These are phyloP conservation scores for Phytophthora brassicae DNA, from an alignment of 352 stramenopile genomes.

Conservation along the genomic window DNA sequence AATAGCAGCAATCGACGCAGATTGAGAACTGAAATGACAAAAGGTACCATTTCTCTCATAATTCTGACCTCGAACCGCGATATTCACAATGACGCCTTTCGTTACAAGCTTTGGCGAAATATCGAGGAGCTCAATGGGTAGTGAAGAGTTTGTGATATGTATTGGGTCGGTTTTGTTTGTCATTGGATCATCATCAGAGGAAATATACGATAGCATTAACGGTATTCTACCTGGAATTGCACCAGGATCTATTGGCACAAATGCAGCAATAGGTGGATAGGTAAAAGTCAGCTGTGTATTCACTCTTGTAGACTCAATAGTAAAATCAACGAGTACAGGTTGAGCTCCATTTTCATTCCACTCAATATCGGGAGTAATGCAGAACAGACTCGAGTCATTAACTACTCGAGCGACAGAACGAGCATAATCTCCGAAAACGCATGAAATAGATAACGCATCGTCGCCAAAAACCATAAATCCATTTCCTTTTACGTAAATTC, in stretches of 20 bases:
- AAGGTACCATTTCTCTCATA: constrained; percentile 29
- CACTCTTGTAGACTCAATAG: constrained; percentile 11
- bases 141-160: not conserved
- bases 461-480: constrained; percentile 30
- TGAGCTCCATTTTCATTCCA: not conserved
- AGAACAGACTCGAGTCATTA: constrained; percentile 26
- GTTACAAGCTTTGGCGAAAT: constrained; percentile 29
- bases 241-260: constrained; percentile 14
- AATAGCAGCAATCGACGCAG: constrained; percentile 8
- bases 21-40: constrained; percentile 26
- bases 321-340: constrained; percentile 18
- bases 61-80: constrained; percentile 35
- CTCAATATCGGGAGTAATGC: constrained; percentile 17
- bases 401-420: constrained; percentile 12
- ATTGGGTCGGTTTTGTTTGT: not conserved
- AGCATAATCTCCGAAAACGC: constrained; percentile 22
- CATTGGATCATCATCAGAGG: not conserved
- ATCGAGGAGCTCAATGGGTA: constrained; percentile 11
- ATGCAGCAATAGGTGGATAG: constrained; percentile 4
- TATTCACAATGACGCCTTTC: constrained; percentile 13
- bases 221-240: constrained; percentile 6
- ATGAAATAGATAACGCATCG: constrained; percentile 16
- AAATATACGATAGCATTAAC: not conserved
- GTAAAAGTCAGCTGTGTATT: constrained; percentile 23
- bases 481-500: constrained; percentile 16